phyloP scores from a whole-genome alignment of 352 stramenopile species.

The Phytophthora hibernalis region DNA sequence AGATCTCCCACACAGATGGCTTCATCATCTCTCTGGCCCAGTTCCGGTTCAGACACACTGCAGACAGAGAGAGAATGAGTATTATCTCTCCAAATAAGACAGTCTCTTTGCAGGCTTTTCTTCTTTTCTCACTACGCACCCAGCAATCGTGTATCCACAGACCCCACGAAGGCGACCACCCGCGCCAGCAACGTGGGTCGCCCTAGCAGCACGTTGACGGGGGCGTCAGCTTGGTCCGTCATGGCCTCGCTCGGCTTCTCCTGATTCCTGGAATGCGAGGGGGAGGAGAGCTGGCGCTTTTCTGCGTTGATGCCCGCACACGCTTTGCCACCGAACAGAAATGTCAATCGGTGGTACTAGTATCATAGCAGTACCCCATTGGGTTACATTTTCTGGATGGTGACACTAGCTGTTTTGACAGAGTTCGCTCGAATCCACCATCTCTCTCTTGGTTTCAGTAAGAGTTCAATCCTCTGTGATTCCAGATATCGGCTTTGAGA shows the following conservation, averaged over 20 bases:
- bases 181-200: constrained; percentile 67
- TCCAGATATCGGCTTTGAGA: constrained; percentile 18
- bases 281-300: constrained; percentile 38
- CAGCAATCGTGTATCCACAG: constrained; percentile 57
- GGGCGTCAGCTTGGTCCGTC: constrained; percentile 32
- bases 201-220: constrained; percentile 55
- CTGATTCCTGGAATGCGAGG: constrained; percentile 42
- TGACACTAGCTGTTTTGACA: constrained; percentile 2
- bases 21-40: constrained; percentile 88
- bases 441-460: constrained; percentile 5
- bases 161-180: constrained; percentile 70
- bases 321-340: constrained; percentile 6
- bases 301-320: constrained; percentile 25
- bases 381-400: not conserved
- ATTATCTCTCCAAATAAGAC: too few species aligned
- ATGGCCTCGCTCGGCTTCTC: constrained; percentile 30
- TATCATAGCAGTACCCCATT: not conserved
- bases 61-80: constrained; percentile 12
- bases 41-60: constrained; percentile 73
- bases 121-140: constrained; percentile 40
- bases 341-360: constrained; percentile 9
- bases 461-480: not conserved
- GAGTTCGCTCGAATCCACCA: not conserved
- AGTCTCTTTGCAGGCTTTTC: too few species aligned
- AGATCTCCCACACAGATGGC: constrained; percentile 83